Conservation (phyloP, 1,139 yeast genomes). For the Scheffersomyces lignicola region DNA sequence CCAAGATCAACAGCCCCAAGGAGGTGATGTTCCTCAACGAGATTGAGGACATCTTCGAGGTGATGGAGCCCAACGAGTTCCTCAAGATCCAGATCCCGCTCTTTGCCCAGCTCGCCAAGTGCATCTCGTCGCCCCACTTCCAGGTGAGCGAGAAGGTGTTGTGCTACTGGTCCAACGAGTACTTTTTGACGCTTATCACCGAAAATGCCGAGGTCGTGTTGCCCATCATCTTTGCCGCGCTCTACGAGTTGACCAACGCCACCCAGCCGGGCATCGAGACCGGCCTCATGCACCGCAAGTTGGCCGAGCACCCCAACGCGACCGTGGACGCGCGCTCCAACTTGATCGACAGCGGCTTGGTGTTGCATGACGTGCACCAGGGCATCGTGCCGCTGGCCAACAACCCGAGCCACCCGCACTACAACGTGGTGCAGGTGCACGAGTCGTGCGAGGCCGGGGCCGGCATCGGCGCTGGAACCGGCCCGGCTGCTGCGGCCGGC, state of each 20-base stretch:
- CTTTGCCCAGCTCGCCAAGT: constrained; percentile 90
- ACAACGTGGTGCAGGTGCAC: constrained; percentile 16
- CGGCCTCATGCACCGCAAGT: constrained; percentile 47
- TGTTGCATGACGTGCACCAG: constrained; percentile 19
- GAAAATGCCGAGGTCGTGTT: constrained; percentile 89
- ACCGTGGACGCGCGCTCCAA: constrained; percentile 50
- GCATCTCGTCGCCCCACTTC: constrained; percentile 94
- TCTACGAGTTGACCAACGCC: constrained; percentile 74
- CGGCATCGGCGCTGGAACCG: constrained; percentile 3
- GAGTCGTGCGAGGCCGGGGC: constrained; percentile 11
- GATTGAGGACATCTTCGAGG: constrained; percentile 94
- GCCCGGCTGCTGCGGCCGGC: neutral
- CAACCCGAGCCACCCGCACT: constrained; percentile 16
- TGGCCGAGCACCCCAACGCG: constrained; percentile 40
- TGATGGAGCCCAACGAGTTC: constrained; percentile 91
- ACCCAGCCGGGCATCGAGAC: constrained; percentile 52
- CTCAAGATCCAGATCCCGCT: constrained; percentile 89
- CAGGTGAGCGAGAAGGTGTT: constrained; percentile 96
- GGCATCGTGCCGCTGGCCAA: constrained; percentile 17
- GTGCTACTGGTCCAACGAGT: constrained; percentile 94
- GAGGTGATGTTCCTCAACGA: constrained; percentile 96
- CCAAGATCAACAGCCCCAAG: constrained; percentile 91
- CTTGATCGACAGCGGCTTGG: constrained; percentile 41
- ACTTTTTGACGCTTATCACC: constrained; percentile 83
- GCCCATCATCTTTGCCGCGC: constrained; percentile 88